These are phyloP conservation scores for Quillaja saponaria DNA, from an alignment of 306 rosid genomes.

Conservation along the genomic window DNA sequence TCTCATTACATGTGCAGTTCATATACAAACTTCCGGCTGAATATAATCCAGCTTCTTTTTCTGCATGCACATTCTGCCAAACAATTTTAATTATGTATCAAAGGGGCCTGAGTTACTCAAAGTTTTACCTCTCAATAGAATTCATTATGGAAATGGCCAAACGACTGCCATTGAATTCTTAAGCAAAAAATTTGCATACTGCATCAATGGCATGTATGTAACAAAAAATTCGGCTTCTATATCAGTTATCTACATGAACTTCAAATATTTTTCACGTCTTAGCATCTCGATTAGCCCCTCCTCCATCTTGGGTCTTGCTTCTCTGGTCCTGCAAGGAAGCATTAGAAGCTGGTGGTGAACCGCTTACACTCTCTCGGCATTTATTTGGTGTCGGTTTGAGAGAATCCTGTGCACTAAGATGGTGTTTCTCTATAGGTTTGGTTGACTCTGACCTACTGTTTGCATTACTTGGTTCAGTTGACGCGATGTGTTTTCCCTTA, in stretches of 20 bases:
- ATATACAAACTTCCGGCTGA: too few species aligned
- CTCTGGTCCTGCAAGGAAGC: conserved; percentile 37
- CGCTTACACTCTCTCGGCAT: conserved; percentile 24
- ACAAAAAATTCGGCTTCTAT: conserved; percentile 3
- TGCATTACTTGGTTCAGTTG: conserved; percentile 30
- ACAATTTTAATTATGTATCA: not conserved
- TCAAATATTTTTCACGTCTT: conserved; percentile 29
- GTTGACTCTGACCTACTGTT: conserved; percentile 34
- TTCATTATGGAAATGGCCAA: too few species aligned
- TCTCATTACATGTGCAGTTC: too few species aligned
- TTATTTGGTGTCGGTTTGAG: conserved; percentile 33
- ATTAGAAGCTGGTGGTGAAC: conserved; percentile 30
- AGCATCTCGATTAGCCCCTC: conserved; percentile 39
- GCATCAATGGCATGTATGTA: not conserved
- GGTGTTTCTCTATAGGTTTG: conserved; percentile 35
- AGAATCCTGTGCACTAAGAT: conserved; percentile 31
- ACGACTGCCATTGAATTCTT: conserved; percentile 4
- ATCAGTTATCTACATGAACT: conserved; percentile 26
- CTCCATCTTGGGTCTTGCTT: conserved; percentile 37
- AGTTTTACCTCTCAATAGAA: too few species aligned
- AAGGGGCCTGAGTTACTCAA: too few species aligned
- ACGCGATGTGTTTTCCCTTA: conserved; percentile 32
- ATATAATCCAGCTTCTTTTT: too few species aligned
- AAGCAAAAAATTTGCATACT: not conserved
- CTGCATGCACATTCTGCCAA: too few species aligned